Conservation (phyloP, 1,139 yeast species). For the Waltiozyma solani region DNA sequence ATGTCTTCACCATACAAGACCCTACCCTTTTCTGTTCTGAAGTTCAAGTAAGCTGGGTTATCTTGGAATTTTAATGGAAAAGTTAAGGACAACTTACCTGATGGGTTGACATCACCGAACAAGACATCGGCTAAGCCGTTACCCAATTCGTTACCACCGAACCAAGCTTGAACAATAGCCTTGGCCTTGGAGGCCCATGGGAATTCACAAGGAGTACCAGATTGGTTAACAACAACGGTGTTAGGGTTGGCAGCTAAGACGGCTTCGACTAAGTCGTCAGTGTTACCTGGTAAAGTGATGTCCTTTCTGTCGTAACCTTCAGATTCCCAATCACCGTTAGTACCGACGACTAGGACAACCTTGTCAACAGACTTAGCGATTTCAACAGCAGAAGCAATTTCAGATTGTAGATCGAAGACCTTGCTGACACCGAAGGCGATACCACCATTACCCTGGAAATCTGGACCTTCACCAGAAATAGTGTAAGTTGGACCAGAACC, state of each 20-base stretch:
- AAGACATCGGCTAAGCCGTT: slow-evolving; percentile 45
- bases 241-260: slow-evolving; percentile 39
- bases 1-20: slow-evolving; percentile 41
- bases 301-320: slow-evolving; percentile 27
- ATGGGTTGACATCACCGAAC: slow-evolving; percentile 57
- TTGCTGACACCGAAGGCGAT: slow-evolving; percentile 25
- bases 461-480: slow-evolving; percentile 18
- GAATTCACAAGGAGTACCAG: slow-evolving; percentile 54
- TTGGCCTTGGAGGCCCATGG: slow-evolving; percentile 42
- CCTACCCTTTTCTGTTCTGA: slow-evolving; percentile 36
- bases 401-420: slow-evolving; percentile 22
- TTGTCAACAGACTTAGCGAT: slow-evolving; percentile 38
- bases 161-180: slow-evolving; percentile 42
- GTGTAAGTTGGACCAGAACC: slow-evolving; percentile 41
- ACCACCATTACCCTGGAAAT: slow-evolving; percentile 33
- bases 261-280: slow-evolving; percentile 36
- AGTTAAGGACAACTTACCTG: slow-evolving; percentile 52
- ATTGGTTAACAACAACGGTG: slow-evolving; percentile 45
- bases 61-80: slow-evolving; percentile 39
- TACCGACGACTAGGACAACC: slow-evolving; percentile 35
- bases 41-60: slow-evolving; percentile 41
- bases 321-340: slow-evolving; percentile 39
- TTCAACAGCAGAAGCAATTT: slow-evolving; percentile 30
- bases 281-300: slow-evolving; percentile 35
- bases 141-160: slow-evolving; percentile 39